Conservation (phyloP, 352 stramenopile species). For the Thalassiosira hispida region DNA sequence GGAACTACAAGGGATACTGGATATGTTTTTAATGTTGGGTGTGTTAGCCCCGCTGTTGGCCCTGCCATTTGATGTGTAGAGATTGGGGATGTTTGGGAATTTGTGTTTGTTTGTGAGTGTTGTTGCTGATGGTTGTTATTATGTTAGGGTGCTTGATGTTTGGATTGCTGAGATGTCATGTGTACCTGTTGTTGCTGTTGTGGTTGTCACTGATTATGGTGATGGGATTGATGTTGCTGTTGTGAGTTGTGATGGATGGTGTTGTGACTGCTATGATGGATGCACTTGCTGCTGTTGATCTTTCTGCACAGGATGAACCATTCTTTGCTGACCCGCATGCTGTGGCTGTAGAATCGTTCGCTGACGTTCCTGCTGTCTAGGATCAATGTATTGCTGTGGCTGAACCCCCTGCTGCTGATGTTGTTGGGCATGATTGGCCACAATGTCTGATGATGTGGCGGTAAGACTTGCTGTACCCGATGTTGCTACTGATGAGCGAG, state of each 20-base stretch:
- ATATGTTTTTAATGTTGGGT: constrained; percentile 13
- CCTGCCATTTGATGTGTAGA: background rate
- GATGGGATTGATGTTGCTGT: constrained; percentile 19
- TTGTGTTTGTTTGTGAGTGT: no score
- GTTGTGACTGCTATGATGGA: constrained; percentile 16
- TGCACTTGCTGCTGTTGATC: constrained; percentile 15
- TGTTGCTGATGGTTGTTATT: background rate
- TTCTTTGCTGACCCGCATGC: constrained; percentile 11
- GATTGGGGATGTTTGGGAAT: constrained; percentile 12
- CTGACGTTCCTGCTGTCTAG: constrained; percentile 18
- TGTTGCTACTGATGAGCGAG: constrained; percentile 5
- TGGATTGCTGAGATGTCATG: constrained; percentile 13
- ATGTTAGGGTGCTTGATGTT: background rate
- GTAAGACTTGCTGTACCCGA: background rate
- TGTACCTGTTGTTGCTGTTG: constrained; percentile 23
- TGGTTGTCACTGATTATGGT: constrained; percentile 25
- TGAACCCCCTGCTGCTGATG: background rate
- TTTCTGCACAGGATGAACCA: background rate
- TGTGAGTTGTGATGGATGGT: constrained; percentile 22
- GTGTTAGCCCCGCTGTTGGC: background rate
- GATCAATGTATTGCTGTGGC: background rate
- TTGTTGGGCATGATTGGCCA: background rate
- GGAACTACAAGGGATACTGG: no score
- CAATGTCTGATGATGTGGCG: constrained; percentile 11
- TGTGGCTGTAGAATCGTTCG: constrained; percentile 22